These are phyloP conservation scores for Beauveria rudraprayagi DNA, from an alignment of 2,329 filamentous ascomycete genomes.

Conservation along the genomic window DNA sequence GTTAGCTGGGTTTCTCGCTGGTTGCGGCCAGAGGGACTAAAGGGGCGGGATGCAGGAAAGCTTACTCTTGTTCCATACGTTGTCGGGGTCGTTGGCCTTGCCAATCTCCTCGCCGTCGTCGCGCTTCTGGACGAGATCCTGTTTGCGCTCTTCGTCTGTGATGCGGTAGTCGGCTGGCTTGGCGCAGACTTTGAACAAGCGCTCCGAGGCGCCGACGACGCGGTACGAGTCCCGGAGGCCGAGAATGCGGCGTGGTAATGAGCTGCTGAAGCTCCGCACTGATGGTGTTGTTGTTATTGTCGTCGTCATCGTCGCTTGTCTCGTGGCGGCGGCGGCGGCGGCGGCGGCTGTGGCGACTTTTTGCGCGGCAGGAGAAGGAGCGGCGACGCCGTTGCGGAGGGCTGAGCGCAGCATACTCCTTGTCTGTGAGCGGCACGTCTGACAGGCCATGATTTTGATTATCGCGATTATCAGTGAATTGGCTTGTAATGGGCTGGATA, in stretches of 20 bases:
- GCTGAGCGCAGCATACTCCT: conserved; percentile 29
- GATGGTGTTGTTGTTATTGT: neutral
- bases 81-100: conserved; percentile 21
- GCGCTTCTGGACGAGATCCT: conserved; percentile 60
- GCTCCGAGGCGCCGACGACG: conserved; percentile 71
- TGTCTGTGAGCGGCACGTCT: conserved; percentile 39
- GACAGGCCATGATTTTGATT: conserved; percentile 35
- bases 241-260: conserved; percentile 25
- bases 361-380: conserved; percentile 19
- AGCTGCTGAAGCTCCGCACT: conserved; percentile 29
- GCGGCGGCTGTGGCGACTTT: neutral
- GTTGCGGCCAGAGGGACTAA: neutral
- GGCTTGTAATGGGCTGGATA: neutral
- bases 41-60: neutral
- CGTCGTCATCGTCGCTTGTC: neutral
- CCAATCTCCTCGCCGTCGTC: conserved; percentile 78
- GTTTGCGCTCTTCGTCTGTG: conserved; percentile 56
- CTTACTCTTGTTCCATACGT: conserved; percentile 67
- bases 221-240: conserved; percentile 50
- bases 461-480: neutral
- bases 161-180: conserved; percentile 70
- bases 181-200: conserved; percentile 68
- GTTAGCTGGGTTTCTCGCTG: neutral
- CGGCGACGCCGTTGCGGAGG: conserved; percentile 21
- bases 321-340: neutral